Evolutionary conservation across 768 basidiomycete species (phyloP).

Genomic region (Leccinum pellstonianum): DNA sequence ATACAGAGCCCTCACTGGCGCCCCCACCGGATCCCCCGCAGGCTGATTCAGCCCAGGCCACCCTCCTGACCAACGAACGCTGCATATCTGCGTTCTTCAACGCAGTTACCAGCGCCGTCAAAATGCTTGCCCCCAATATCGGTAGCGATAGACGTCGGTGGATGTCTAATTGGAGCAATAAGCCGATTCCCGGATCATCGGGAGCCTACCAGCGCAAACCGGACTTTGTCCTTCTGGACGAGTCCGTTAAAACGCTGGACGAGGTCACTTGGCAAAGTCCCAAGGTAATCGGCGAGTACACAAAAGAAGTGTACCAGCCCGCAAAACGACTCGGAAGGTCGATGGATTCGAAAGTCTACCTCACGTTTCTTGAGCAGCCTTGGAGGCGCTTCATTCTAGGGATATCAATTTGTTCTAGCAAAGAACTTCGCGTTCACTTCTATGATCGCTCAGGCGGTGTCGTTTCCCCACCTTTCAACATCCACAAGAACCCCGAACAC

Average conservation of each 20-base stretch:
- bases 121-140: background rate
- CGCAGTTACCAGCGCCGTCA: background rate
- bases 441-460: background rate
- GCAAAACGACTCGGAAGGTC: background rate
- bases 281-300: background rate
- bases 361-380: background rate
- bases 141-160: background rate
- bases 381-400: background rate
- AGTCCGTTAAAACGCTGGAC: background rate
- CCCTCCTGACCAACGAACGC: background rate
- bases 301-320: background rate
- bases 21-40: background rate
- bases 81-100: background rate
- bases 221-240: background rate
- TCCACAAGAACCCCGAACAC: background rate
- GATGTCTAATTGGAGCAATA: background rate
- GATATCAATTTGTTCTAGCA: background rate
- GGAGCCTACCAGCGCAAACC: background rate
- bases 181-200: background rate
- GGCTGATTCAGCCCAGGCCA: background rate
- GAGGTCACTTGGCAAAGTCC: background rate
- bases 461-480: background rate
- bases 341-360: background rate
- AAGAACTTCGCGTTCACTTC: background rate
- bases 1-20: no score